Evolutionary conservation across 2,329 filamentous ascomycete species (phyloP), one percentile per base, ranked within the genome.

Genomic region (Alternaria panax): DNA sequence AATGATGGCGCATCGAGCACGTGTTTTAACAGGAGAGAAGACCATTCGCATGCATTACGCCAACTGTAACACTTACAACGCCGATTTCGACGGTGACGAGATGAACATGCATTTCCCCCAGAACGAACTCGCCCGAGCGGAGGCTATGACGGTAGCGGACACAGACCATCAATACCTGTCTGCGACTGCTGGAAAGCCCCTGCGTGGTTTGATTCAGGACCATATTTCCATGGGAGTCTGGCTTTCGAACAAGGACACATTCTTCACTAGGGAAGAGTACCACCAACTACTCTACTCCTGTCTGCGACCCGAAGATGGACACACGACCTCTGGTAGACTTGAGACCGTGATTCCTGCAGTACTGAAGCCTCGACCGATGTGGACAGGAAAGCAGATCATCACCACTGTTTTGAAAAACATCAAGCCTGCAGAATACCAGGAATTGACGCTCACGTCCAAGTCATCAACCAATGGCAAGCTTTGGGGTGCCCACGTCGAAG

Each of bases 21-120:
- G 93, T 60, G 94, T 99, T 6, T 82, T 99, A 18, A 92, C 92
- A 0, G 93, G 93, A 34, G 96, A 99, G 78, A 96, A 96, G 81
- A 98, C 95, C 0, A 93, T 99, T 76, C 93, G 95, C 67, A 98
- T 99, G 94, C 95, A 99, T 82, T 99, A 99, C 80, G 94, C 95
- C 71, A 99, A 99, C 78, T 98, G 95, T 79, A 99, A 99, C 75
- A 97, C 95, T 0, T 99, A 99, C 84, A 99, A 99, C 71, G 95
- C 95, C 30, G 95, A 99, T 84, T 99, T 99, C 75, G 96, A 99
- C 74, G 95, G 95, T 78, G 95, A 99, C 76, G 95, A 99, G 79
- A 99, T 99, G 95, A 99, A 99, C 78, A 96, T 99, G 93, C 95
- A 99, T 80, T 98, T 99, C 74, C 95, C 95, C 1, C 95, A 99